phyloP scores from a whole-genome alignment of 2,329 filamentous ascomycete species.

The Mycosphaerella sp. region DNA sequence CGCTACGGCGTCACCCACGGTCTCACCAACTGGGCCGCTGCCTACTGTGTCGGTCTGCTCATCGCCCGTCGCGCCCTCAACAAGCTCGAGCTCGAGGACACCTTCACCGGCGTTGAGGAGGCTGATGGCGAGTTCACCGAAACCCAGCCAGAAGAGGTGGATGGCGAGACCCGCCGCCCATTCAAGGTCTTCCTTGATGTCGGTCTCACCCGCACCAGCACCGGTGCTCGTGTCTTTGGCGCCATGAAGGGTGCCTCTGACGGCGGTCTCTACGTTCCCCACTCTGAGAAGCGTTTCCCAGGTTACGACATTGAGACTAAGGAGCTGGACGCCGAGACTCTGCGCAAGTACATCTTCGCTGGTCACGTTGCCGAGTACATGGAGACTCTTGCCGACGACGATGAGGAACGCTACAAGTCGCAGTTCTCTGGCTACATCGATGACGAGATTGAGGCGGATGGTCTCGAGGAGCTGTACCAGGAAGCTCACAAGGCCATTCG shows the following conservation, averaged over 20 bases:
- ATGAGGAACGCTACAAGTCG: slow-evolving; percentile 98
- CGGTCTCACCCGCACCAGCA: slow-evolving; percentile 93
- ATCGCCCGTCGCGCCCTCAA: slow-evolving; percentile 92
- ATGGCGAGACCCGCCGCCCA: slow-evolving; percentile 82
- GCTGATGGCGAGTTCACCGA: slow-evolving; percentile 91
- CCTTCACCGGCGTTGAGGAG: slow-evolving; percentile 95
- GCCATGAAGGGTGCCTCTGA: slow-evolving; percentile 99
- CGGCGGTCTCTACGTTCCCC: slow-evolving; percentile 91
- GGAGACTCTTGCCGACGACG: slow-evolving; percentile 98
- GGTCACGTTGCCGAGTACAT: slow-evolving; percentile 99
- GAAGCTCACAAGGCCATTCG: slow-evolving; percentile 96
- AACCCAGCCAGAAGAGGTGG: slow-evolving; percentile 87
- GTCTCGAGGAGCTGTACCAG: slow-evolving; percentile 90
- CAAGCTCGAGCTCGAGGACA: slow-evolving; percentile 93
- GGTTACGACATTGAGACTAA: slow-evolving; percentile 95
- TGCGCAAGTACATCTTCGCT: slow-evolving; percentile 99
- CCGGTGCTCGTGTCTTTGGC: slow-evolving; percentile 97
- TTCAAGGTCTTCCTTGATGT: slow-evolving; percentile 99
- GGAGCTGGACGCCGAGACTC: slow-evolving; percentile 94
- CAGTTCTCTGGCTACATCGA: slow-evolving; percentile 99
- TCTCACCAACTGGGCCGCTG: slow-evolving; percentile 99
- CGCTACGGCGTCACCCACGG: slow-evolving; percentile 97
- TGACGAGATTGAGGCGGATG: slow-evolving; percentile 91
- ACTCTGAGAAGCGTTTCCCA: slow-evolving; percentile 99
- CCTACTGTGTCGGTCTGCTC: slow-evolving; percentile 93